Base-by-base conservation (phyloP, 345 rosid genomes). In the Cochlearia excelsa region DNA sequence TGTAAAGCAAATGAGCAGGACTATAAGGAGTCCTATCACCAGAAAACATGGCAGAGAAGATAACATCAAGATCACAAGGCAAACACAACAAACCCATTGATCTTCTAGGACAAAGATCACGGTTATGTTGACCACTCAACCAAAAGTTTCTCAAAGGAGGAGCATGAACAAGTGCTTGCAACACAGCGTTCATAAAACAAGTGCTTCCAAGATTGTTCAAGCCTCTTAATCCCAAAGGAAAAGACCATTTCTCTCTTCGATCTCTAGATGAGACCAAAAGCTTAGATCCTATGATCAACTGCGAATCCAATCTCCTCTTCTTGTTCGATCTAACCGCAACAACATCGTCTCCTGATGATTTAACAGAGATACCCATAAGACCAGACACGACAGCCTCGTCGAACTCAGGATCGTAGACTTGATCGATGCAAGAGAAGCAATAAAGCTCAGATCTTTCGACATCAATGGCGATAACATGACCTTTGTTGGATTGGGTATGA, bases 141-240 rank as follows among this genome's bases (percentile, higher is more conserved):
- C 90, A 88, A 74, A 84, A 88, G 73, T 83, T 82, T 55, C 84
- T 70, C 61, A 91, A 69, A 41, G 90, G 98, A 61, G 92, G 95
- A 33, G 88, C 83, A 70, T 91, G 96, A 40, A 88, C 78, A 79
- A 88, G 76, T 7, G 85, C 96, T 73, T 88, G 98, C 77, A 91
- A 78, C 57, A 88, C 90, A 46, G 95, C 87, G 63, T 88, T 91
- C 98, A 88, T 88, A 31, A 91, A 91, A 67, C 95, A 91, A 51
- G 95, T 91, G 44, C 85, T 88, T 16, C 98, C 98, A 45, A 91
- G 46, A 46, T 91, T 91, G 69, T 86, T 88, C 81, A 91, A 68
- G 31, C 96, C 98, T 49, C 98, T 77, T 57, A 91, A 71, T 1
- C 96, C 98, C 69, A 82, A 42, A 7, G 98, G 95, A 51, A 82